phyloP scores from a whole-genome alignment of 495 filamentous ascomycete genomes.

The Neurospora pannonica region DNA sequence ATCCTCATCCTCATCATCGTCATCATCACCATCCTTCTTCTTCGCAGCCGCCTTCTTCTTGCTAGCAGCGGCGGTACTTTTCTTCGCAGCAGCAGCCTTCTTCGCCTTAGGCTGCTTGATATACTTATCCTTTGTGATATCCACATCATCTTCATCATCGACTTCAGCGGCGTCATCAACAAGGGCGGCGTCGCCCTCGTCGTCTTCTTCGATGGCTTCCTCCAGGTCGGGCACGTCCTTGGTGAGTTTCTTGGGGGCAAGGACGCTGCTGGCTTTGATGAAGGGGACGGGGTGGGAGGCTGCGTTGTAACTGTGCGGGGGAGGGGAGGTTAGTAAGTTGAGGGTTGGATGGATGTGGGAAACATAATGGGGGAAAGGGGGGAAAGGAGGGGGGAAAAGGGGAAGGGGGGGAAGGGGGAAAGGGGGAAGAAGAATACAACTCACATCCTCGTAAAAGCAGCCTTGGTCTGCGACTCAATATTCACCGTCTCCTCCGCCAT shows the following conservation, averaged over 20 bases:
- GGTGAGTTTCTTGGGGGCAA: conserved; percentile 55
- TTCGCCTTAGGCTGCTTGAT: conserved; percentile 81
- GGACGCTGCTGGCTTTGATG: conserved; percentile 78
- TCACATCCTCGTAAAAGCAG: conserved; percentile 75
- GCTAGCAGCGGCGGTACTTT: conserved; percentile 19
- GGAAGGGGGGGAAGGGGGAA: neutral
- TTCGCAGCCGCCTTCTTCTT: conserved; percentile 31
- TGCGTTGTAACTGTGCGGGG: conserved; percentile 59
- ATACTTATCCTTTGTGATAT: conserved; percentile 91
- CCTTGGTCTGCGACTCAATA: conserved; percentile 76
- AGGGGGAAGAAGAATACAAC: conserved; percentile 23
- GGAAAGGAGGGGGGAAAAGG: neutral
- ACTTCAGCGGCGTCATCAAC: conserved; percentile 50
- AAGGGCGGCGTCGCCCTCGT: conserved; percentile 48
- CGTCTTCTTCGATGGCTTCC: conserved; percentile 89
- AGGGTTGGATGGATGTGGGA: too few relatives aligned
- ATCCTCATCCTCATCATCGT: conserved; percentile 21
- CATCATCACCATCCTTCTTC: conserved; percentile 20
- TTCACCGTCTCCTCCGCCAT: conserved; percentile 65
- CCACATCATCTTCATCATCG: conserved; percentile 57
- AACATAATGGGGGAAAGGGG: too few relatives aligned
- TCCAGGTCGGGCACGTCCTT: conserved; percentile 89
- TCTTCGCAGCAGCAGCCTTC: conserved; percentile 54
- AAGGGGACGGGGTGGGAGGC: conserved; percentile 86
- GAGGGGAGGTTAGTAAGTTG: conserved; percentile 9